These are phyloP conservation scores for Russula sp. DNA, from an alignment of 768 basidiomycete genomes.

Conservation along the genomic window DNA sequence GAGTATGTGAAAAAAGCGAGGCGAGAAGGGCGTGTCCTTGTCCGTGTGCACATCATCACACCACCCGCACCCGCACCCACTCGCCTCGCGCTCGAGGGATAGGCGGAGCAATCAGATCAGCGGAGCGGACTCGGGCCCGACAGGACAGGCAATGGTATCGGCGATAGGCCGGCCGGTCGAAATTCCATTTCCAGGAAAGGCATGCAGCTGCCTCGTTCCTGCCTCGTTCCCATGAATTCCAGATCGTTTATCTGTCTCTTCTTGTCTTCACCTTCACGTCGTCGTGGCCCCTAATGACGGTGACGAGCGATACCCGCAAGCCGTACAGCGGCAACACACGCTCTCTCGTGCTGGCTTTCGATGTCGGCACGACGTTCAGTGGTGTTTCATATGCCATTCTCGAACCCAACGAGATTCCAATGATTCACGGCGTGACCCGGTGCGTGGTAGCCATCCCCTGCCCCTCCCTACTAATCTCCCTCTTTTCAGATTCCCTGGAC, in stretches of 20 bases:
- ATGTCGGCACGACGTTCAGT: conserved; percentile 78
- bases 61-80: no score
- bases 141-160: background rate
- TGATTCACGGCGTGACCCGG: conserved; percentile 77
- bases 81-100: background rate
- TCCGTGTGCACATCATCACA: background rate
- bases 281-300: conserved; percentile 35
- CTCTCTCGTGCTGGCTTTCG: conserved; percentile 70
- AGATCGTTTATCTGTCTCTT: background rate
- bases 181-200: background rate
- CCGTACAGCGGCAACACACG: conserved; percentile 59
- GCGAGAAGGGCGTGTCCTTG: background rate
- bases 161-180: background rate
- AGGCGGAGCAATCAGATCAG: background rate
- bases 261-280: background rate
- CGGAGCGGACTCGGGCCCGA: no score
- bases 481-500: conserved; percentile 61
- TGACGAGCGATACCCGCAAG: conserved; percentile 57
- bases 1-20: conserved; percentile 13
- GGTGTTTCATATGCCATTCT: conserved; percentile 80
- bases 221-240: background rate
- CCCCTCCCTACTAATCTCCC: background rate
- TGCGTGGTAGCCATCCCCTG: conserved; percentile 26
- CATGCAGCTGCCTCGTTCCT: background rate
- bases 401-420: conserved; percentile 73